Base-by-base conservation (phyloP, 1,139 yeast species). In the Candida labiduridarum region DNA sequence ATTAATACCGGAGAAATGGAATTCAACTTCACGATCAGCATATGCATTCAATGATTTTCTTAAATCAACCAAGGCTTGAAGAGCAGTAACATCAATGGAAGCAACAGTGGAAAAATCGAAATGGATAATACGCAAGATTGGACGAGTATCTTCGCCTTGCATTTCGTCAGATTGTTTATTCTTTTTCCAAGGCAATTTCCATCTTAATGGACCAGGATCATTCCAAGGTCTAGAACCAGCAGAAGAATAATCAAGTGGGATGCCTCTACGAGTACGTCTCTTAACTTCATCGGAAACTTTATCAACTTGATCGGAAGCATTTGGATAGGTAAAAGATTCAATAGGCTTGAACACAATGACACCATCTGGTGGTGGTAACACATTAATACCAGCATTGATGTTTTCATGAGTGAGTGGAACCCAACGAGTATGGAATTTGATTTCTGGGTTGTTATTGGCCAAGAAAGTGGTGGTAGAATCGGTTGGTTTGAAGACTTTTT, bases 181-280 rank as follows among this genome's bases (percentile, higher is more conserved):
- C 52, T 66, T 64, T 44, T 60, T 48, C 56, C 69, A 71, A 34
- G 76, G 75, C 39, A 67, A 57, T 40, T 61, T 74, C 74, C 72
- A 73, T 53, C 55, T 64, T 58, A 79, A 72, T 45, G 87, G 88
- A 56, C 96, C 96, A 25, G 91, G 92, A 61, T 90, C 95, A 64
- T 91, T 91, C 96, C 97, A 92, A 18, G 96, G 92, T 56, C 94
- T 80, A 47, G 87, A 88, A 27, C 90, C 88, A 40, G 82, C 78
- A 47, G 75, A 72, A 16, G 72, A 64, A 46, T 65, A 69, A 41
- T 67, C 66, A 48, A 72, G 67, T 22, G 80, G 71, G 48, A 76
- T 76, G 25, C 92, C 92, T 50, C 88, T 79, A 58, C 79, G 78
- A 1, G 96, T 89, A 14, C 66, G 52, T 38, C 70, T 66, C 64